Percentiles rank a stretch among this genome's conserved stretches.
phyloP scores from a whole-genome alignment of 305 asterid genomes.

The Fraxinus angustifolia region DNA sequence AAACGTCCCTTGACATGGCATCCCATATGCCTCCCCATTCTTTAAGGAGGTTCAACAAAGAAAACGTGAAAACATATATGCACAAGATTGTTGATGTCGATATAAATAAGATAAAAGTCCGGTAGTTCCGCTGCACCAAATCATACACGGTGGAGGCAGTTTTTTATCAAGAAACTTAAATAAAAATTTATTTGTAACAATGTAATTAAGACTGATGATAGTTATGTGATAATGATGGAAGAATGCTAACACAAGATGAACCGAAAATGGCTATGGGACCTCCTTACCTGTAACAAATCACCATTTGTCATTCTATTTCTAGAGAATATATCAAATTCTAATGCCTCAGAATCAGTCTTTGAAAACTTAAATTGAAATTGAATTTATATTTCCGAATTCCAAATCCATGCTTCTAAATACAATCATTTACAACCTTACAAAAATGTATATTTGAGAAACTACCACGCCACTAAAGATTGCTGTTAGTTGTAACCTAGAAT shows the following conservation, averaged over 20 bases:
- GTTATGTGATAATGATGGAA: not conserved
- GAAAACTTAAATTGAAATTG: not conserved
- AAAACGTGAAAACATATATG: conserved; percentile 73
- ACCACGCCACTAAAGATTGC: not conserved
- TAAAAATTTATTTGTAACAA: not conserved
- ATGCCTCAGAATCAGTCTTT: not conserved
- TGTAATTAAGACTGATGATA: not conserved
- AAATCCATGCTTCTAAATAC: not conserved
- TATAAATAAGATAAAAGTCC: conserved; percentile 70
- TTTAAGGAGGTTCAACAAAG: conserved; percentile 51
- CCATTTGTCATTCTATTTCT: not conserved
- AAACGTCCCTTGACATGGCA: conserved; percentile 50
- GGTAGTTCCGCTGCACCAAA: conserved; percentile 76
- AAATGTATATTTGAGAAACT: not conserved
- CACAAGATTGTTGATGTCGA: conserved; percentile 72
- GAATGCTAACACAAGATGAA: not conserved
- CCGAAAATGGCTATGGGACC: not conserved
- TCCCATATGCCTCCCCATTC: conserved; percentile 53
- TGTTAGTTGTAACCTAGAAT: not conserved
- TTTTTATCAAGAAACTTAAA: not conserved
- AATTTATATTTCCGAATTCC: not conserved
- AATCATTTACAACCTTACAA: not conserved
- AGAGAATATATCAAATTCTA: not conserved
- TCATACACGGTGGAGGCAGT: not conserved
- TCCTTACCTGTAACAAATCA: not conserved